Conservation (phyloP, 805 yeast species). For the Pichia insulana region DNA sequence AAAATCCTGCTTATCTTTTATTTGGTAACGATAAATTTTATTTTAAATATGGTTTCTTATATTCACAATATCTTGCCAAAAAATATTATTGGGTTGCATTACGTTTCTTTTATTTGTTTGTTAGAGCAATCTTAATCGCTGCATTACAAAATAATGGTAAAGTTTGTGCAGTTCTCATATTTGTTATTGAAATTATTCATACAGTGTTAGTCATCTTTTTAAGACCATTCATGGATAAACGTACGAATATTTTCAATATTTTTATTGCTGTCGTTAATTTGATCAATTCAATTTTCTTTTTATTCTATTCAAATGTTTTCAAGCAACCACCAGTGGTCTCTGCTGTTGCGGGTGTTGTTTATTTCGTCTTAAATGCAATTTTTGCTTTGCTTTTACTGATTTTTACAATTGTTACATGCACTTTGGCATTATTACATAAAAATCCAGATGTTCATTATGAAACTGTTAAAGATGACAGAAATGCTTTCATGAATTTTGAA, state of each 20-base stretch:
- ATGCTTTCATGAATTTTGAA: slow-evolving; percentile 78
- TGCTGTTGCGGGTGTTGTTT: slow-evolving; percentile 84
- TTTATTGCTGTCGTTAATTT: slow-evolving; percentile 72
- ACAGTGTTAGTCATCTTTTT: slow-evolving; percentile 55
- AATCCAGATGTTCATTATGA: slow-evolving; percentile 94
- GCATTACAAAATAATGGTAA: slow-evolving; percentile 75
- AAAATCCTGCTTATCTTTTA: slow-evolving; percentile 86
- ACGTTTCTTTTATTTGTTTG: slow-evolving; percentile 52
- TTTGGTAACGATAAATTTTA: slow-evolving; percentile 76
- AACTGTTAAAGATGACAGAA: slow-evolving; percentile 95
- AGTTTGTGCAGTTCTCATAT: slow-evolving; percentile 69
- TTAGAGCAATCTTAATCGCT: slow-evolving; percentile 79
- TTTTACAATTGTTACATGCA: slow-evolving; percentile 82
- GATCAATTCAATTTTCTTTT: slow-evolving; percentile 75
- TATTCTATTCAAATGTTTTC: slow-evolving; percentile 82
- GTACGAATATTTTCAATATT: slow-evolving; percentile 91
- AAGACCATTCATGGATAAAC: slow-evolving; percentile 89
- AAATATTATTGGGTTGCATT: slow-evolving; percentile 75
- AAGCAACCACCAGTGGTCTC: slow-evolving; percentile 81
- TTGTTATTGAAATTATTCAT: slow-evolving; percentile 66
- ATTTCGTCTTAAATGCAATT: slow-evolving; percentile 82
- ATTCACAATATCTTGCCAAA: slow-evolving; percentile 84
- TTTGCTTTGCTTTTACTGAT: slow-evolving; percentile 75
- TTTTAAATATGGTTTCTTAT: slow-evolving; percentile 85
- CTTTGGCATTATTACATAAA: slow-evolving; percentile 72